Evolutionary conservation across 495 filamentous ascomycete species (phyloP).

Genomic region (Apodospora peruviana): DNA sequence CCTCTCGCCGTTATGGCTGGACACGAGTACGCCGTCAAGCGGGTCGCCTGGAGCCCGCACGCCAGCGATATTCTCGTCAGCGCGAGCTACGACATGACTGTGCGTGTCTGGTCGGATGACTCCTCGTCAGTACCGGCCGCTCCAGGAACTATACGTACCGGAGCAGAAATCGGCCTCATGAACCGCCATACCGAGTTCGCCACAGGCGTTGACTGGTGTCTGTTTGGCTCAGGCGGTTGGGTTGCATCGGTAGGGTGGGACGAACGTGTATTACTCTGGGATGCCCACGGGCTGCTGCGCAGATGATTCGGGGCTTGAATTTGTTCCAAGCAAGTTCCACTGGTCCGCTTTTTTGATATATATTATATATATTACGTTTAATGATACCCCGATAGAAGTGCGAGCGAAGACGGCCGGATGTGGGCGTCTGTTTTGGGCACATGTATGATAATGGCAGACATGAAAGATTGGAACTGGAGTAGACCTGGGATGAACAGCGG

Average conservation of each 20-base stretch:
- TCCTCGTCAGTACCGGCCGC: slow-evolving; percentile 38
- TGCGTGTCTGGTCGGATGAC: slow-evolving; percentile 84
- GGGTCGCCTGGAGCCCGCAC: slow-evolving; percentile 87
- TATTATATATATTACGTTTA: no score
- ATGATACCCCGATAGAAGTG: no score
- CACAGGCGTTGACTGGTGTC: slow-evolving; percentile 96
- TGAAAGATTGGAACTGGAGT: no score
- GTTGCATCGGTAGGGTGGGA: slow-evolving; percentile 93
- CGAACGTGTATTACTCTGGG: slow-evolving; percentile 84
- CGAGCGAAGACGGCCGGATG: no score
- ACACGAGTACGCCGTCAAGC: slow-evolving; percentile 85
- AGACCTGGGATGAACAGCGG: no score
- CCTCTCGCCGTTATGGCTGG: slow-evolving; percentile 67
- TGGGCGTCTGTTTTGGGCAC: no score
- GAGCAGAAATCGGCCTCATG: slow-evolving; percentile 79
- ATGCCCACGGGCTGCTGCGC: slow-evolving; percentile 52
- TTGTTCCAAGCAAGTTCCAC: no score
- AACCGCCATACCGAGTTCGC: slow-evolving; percentile 90
- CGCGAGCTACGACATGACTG: slow-evolving; percentile 97
- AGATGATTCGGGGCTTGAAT: background rate
- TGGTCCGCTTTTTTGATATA: no score
- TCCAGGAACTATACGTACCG: slow-evolving; percentile 35
- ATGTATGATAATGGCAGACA: no score
- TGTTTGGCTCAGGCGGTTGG: slow-evolving; percentile 95
- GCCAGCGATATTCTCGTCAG: slow-evolving; percentile 76